Conservation (phyloP, 1,284 basidiomycete species). For the Amylostereum areolatum region DNA sequence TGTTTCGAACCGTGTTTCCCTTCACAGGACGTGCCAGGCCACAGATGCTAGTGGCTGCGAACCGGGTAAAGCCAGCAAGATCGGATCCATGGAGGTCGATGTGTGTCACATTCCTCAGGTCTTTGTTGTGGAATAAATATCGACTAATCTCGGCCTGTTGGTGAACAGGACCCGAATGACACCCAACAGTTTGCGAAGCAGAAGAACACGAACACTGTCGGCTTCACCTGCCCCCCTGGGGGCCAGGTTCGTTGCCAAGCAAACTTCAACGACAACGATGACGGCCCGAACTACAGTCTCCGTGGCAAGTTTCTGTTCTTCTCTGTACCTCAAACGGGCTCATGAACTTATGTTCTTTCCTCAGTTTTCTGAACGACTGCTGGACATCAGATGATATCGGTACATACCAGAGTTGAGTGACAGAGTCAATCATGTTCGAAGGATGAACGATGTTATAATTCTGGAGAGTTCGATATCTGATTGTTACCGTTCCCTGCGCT, state of each 20-base stretch:
- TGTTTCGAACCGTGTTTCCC: not conserved
- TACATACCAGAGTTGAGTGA: too few species aligned
- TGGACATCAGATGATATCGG: too few species aligned
- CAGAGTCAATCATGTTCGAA: too few species aligned
- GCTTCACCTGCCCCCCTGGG: not conserved
- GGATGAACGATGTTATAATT: too few species aligned
- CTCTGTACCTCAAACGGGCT: too few species aligned
- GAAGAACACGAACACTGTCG: not conserved
- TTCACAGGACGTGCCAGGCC: not conserved
- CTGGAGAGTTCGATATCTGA: too few species aligned
- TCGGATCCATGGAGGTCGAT: not conserved
- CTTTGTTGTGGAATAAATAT: not conserved
- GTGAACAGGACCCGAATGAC: not conserved
- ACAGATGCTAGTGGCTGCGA: not conserved
- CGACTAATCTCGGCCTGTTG: not conserved
- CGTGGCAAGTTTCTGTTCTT: not conserved
- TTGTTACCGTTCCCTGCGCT: too few species aligned
- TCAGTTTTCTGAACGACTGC: too few species aligned
- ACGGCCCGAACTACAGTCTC: slow-evolving; percentile 3
- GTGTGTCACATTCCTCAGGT: not conserved
- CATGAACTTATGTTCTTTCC: too few species aligned
- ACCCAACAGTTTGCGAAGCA: not conserved
- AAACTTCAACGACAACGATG: slow-evolving; percentile 2
- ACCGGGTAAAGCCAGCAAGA: not conserved
- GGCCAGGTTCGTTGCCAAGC: slow-evolving; percentile 1